Base-by-base conservation (phyloP, 345 rosid genomes). In the Populus deltoides region DNA sequence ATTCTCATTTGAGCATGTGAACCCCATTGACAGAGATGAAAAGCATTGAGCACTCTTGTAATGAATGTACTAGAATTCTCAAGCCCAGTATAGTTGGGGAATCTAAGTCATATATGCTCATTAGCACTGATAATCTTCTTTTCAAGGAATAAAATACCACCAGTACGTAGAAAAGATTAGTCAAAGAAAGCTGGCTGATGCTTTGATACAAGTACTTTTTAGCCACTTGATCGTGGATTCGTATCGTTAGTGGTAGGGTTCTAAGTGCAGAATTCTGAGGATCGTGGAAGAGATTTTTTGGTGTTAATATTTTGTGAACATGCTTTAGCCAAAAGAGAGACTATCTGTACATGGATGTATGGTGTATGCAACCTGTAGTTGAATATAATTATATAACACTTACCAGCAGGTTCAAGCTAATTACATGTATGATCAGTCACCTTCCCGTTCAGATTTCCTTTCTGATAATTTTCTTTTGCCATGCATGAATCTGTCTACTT, bases 11-110 rank as follows among this genome's bases (percentile, higher is more conserved):
- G 0, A 63, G 20, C 87, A 73, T 66, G 85, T 78, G 84, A 78
- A 57, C 74, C 77, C 82, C 89, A 86, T 82, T 53, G 20, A 53
- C 22, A 20, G 7, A 53, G n/a, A 20, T 53, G 59, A 53, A 20
- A 53, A 53, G n/a, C n/a, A 2, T 53, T 1, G n/a, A 74, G 74
- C 72, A 39, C 36, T 4, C 9, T 3, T n/a, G 43, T 22, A 13
- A 38, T 7, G 24, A 7, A 53, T 53, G n/a, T 20, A 18, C 59
- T 18, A 7, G n/a, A 53, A 2, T 20, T 53, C 18, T 18, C 59
- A 53, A 20, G 22, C n/a, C 9, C 24, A 1, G n/a, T n/a, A n/a
- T n/a, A n/a, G 59, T 53, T 53, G 59, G 59, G 59, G 59, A 20
- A 53, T 53, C 59, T 1, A 53, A 18, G n/a, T 53, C 7, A 20